These are phyloP conservation scores for Aureobasidium uvarum DNA, from an alignment of 2,329 filamentous ascomycete genomes.

Conservation along the genomic window DNA sequence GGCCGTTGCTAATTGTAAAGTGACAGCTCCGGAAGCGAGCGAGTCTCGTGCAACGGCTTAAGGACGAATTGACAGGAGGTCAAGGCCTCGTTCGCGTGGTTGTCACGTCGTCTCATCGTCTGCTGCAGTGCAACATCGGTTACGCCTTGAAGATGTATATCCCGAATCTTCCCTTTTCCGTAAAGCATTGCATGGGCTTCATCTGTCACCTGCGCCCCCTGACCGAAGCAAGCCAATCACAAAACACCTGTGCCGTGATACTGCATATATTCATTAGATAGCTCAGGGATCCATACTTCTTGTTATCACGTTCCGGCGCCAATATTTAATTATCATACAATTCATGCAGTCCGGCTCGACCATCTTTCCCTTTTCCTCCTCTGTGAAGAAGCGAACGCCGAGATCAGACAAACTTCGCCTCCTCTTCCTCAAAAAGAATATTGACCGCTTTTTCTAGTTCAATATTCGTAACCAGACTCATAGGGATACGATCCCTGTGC, in stretches of 20 bases:
- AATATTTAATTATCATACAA: slow-evolving; percentile 9
- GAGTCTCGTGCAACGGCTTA: slow-evolving; percentile 12
- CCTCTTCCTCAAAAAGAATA: not conserved
- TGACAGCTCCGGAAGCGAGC: slow-evolving; percentile 26
- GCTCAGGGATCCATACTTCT: not conserved
- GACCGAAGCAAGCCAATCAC: slow-evolving; percentile 6
- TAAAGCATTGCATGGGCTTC: slow-evolving; percentile 10
- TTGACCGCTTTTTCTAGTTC: slow-evolving; percentile 12
- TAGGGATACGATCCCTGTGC: slow-evolving; percentile 12
- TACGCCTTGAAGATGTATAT: slow-evolving; percentile 20
- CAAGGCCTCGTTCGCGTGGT: slow-evolving; percentile 23
- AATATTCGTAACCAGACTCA: slow-evolving; percentile 12
- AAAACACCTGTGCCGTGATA: slow-evolving; percentile 6
- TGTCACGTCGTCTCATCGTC: slow-evolving; percentile 25
- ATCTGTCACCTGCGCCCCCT: slow-evolving; percentile 23
- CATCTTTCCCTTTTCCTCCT: not conserved
- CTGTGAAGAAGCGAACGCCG: not conserved
- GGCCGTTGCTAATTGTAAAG: slow-evolving; percentile 9
- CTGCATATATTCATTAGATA: slow-evolving; percentile 17
- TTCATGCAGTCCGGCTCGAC: slow-evolving; percentile 10
- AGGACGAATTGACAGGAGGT: slow-evolving; percentile 21
- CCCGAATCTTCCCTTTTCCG: slow-evolving; percentile 15
- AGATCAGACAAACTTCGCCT: not conserved
- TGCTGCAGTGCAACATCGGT: slow-evolving; percentile 20
- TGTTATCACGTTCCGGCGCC: slow-evolving; percentile 17